These are phyloP conservation scores for Medicago lupulina DNA, from an alignment of 306 rosid genomes.

Conservation along the genomic window DNA sequence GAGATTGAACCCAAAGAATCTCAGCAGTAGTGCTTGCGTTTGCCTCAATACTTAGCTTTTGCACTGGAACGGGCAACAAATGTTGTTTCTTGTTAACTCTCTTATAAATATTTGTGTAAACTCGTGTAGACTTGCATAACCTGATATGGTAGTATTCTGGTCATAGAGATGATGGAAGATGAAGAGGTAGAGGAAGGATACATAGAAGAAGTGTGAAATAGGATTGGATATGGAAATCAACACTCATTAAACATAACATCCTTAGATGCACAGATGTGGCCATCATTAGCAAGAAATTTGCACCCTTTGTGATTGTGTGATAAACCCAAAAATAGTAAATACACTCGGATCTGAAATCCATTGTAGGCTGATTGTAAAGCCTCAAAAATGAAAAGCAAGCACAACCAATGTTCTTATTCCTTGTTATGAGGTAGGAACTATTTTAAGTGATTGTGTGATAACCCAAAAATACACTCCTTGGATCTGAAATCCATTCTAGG, in stretches of 20 bases:
- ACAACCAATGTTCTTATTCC: not conserved
- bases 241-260: slow-evolving; percentile 3
- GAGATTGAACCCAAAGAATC: not conserved
- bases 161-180: not conserved
- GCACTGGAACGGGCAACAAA: not conserved
- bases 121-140: not conserved
- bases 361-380: not conserved
- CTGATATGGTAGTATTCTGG: not conserved
- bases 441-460: too few species aligned
- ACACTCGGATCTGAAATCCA: slow-evolving; percentile 6
- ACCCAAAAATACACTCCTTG: not conserved
- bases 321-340: not conserved
- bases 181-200: not conserved
- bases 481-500: not conserved
- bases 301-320: not conserved
- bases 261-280: not conserved
- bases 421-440: not conserved
- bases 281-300: not conserved
- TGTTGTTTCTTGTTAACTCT: not conserved
- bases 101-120: not conserved
- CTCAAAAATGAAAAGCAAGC: not conserved
- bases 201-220: not conserved
- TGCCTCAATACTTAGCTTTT: not conserved
- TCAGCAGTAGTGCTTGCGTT: not conserved
- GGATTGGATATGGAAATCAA: not conserved